Evolutionary conservation across 192 early-diverging fungal genomes (phyloP).

Genomic region (Coemansia sp.): DNA sequence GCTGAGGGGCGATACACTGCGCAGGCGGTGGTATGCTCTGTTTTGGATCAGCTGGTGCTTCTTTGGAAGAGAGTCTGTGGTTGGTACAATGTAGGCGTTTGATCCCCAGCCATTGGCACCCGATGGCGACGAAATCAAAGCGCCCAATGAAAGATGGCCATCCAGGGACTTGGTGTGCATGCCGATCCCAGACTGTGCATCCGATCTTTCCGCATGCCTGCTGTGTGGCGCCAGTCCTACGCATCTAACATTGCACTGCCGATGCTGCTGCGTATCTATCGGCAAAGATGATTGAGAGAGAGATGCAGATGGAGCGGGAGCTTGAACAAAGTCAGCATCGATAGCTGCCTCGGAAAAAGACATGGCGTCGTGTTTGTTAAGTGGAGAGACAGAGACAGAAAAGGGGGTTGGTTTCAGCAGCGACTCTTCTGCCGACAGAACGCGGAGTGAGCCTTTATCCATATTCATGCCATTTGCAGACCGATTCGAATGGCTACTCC

Average conservation of each 20-base stretch:
- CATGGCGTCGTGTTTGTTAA: neutral
- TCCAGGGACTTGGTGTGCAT: slow-evolving; percentile 10
- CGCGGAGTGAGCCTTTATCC: slow-evolving; percentile 11
- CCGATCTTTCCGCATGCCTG: neutral
- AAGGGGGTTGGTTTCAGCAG: slow-evolving; percentile 4
- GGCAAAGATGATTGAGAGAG: neutral
- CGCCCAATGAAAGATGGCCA: neutral
- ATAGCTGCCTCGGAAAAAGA: neutral
- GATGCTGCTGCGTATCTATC: neutral
- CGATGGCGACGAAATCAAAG: neutral
- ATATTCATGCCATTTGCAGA: neutral
- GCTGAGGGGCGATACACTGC: slow-evolving; percentile 39
- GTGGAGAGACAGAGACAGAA: neutral
- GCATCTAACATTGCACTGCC: neutral
- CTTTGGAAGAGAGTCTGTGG: slow-evolving; percentile 12
- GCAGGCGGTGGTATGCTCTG: slow-evolving; percentile 33
- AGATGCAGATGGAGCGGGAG: neutral
- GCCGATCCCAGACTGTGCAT: neutral
- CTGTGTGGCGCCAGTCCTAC: neutral
- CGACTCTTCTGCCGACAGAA: slow-evolving; percentile 6
- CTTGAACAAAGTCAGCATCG: neutral
- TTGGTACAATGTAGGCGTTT: neutral
- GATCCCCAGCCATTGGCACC: neutral
- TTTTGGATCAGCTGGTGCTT: slow-evolving; percentile 37
- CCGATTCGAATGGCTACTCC: neutral